These are phyloP conservation scores for Solanum chiquidenum DNA, from an alignment of 257 asterid genomes.

Conservation along the genomic window DNA sequence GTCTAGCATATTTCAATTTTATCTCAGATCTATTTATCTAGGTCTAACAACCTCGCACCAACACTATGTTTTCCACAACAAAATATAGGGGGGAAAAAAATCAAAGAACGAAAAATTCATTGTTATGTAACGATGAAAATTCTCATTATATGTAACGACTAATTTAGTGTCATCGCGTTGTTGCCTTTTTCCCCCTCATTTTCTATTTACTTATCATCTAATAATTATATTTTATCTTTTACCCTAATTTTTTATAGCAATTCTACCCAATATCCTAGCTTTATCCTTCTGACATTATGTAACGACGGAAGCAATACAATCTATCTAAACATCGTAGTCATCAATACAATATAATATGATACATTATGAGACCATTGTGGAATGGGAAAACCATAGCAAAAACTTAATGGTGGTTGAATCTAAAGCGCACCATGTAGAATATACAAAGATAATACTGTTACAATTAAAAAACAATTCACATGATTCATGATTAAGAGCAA, in stretches of 20 bases:
- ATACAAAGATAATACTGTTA: neutral
- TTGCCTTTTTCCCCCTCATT: neutral
- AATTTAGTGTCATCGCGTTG: neutral
- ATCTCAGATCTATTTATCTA: neutral
- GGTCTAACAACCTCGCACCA: neutral
- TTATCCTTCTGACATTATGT: neutral
- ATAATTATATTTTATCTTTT: neutral
- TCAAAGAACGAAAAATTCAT: neutral
- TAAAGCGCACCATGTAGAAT: neutral
- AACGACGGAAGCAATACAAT: fast-evolving
- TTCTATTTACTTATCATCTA: neutral
- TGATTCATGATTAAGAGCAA: neutral
- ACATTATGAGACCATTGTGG: neutral
- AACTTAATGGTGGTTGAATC: neutral
- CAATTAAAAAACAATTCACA: neutral
- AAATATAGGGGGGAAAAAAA: neutral
- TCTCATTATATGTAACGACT: neutral
- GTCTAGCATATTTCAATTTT: neutral
- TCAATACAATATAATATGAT: neutral
- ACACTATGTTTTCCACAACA: neutral
- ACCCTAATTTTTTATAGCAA: neutral
- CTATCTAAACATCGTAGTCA: neutral
- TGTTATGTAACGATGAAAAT: neutral
- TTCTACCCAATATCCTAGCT: neutral
- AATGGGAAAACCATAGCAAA: neutral